Conservation (phyloP, 106 monocot species). For the Allium sativum region DNA sequence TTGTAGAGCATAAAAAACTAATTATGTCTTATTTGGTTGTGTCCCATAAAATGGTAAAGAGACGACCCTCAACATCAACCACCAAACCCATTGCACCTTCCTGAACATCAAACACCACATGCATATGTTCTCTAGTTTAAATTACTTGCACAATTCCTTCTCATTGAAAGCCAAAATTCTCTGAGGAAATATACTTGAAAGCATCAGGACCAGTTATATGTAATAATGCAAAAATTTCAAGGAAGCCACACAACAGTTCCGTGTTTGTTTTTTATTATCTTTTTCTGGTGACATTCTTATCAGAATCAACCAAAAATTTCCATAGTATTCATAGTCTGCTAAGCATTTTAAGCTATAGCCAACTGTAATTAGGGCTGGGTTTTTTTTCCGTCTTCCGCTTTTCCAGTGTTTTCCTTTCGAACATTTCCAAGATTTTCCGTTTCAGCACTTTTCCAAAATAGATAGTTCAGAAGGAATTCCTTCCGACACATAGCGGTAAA, state of each 20-base stretch:
- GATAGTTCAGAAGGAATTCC: too few species aligned
- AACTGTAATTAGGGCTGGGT: too few species aligned
- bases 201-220: neutral
- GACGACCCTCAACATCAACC: slow-evolving; percentile 92
- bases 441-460: too few species aligned
- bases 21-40: slow-evolving; percentile 91
- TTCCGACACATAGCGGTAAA: too few species aligned
- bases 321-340: too few species aligned
- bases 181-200: slow-evolving; percentile 22
- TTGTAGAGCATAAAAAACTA: neutral
- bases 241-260: slow-evolving; percentile 6
- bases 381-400: too few species aligned
- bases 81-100: slow-evolving; percentile 98
- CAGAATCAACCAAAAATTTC: too few species aligned
- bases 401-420: too few species aligned
- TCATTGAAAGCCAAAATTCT: slow-evolving; percentile 88
- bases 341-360: too few species aligned
- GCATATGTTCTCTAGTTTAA: slow-evolving; percentile 96
- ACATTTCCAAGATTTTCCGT: too few species aligned
- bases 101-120: slow-evolving; percentile 90
- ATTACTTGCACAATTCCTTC: slow-evolving; percentile 94
- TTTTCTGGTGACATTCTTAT: too few species aligned
- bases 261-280: too few species aligned
- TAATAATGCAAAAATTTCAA: neutral
- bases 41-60: slow-evolving; percentile 82